Base-by-base conservation (phyloP, 768 basidiomycete species). In the Ramaria sp. region DNA sequence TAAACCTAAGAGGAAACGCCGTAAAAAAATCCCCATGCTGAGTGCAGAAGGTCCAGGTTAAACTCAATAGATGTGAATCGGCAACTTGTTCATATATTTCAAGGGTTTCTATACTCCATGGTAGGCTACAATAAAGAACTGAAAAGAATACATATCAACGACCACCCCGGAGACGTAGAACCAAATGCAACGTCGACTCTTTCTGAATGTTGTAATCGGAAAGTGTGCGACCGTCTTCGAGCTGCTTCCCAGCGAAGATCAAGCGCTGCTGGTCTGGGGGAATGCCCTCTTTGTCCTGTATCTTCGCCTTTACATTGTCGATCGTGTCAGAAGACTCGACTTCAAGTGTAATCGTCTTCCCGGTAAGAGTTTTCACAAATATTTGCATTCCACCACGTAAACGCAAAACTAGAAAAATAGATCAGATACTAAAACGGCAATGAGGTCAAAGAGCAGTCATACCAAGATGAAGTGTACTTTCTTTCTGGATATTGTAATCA, bases 141-240 rank as follows among this genome's bases (percentile, higher is more conserved):
- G 20, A 24, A n/a, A 52, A 9, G 24, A 15, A 10, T 28, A 15
- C 1, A 12, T 8, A 30, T 57, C 51, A 57, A 45, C 39, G 48
- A 57, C 91, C 92, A 66, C 88, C 88, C 67, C 87, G 82, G 49
- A 90, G 79, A 69, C 87, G 83, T 57, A 89, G 77, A 37, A 88
- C 85, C 44, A 54, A 22, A 47, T 54, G 52, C 37, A 71, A 64
- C 36, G 69, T 71, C 13, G 64, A 68, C 61, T 70, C 69, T 59
- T 71, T 69, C 58, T 70, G 70, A 48, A 71, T 71, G 64, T 71
- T 71, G 68, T 72, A 75, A 60, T 75, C 74, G 30, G 70, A 71
- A 27, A 74, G 64, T 15, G 74, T 76, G 59, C 74, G 70, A 44
- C 74, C 74, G 59, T 76, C 74, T 60, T 76, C 74, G 48, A 75